phyloP scores from a whole-genome alignment of 768 basidiomycete genomes.

The Terana coerulea region DNA sequence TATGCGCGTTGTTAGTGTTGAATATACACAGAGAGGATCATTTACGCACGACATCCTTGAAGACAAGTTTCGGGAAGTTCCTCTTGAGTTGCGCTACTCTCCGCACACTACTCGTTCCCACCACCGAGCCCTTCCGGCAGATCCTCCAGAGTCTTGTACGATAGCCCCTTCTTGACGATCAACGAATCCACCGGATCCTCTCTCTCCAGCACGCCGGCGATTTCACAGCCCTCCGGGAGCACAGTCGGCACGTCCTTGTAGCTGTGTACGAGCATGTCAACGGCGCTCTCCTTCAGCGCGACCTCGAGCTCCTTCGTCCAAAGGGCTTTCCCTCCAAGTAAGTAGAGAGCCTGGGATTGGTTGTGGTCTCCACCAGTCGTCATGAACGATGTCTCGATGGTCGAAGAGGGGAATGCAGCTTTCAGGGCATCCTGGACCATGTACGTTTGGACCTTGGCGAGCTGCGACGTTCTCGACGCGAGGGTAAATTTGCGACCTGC shows the following conservation, averaged over 20 bases:
- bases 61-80: slow-evolving; percentile 69
- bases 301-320: slow-evolving; percentile 99
- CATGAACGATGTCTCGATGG: slow-evolving; percentile 56
- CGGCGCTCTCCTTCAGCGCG: slow-evolving; percentile 60
- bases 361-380: slow-evolving; percentile 85
- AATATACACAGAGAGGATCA: neutral
- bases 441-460: slow-evolving; percentile 89
- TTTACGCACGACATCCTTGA: slow-evolving; percentile 83
- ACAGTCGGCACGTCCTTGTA: slow-evolving; percentile 92
- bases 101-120: slow-evolving; percentile 95
- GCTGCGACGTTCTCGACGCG: slow-evolving; percentile 83
- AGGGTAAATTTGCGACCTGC: slow-evolving; percentile 55
- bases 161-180: slow-evolving; percentile 72
- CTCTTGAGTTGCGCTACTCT: slow-evolving; percentile 87
- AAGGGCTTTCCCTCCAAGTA: slow-evolving; percentile 85
- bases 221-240: slow-evolving; percentile 77
- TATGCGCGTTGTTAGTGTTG: neutral
- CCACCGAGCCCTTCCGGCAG: slow-evolving; percentile 82
- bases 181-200: slow-evolving; percentile 89
- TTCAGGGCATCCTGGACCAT: slow-evolving; percentile 66
- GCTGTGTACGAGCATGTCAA: slow-evolving; percentile 92
- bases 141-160: slow-evolving; percentile 73
- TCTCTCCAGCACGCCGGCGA: slow-evolving; percentile 81
- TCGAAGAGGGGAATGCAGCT: slow-evolving; percentile 45
- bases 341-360: slow-evolving; percentile 79